These are phyloP conservation scores for Colletotrichum filicis DNA, from an alignment of 2,329 filamentous ascomycete species.

Conservation along the genomic window DNA sequence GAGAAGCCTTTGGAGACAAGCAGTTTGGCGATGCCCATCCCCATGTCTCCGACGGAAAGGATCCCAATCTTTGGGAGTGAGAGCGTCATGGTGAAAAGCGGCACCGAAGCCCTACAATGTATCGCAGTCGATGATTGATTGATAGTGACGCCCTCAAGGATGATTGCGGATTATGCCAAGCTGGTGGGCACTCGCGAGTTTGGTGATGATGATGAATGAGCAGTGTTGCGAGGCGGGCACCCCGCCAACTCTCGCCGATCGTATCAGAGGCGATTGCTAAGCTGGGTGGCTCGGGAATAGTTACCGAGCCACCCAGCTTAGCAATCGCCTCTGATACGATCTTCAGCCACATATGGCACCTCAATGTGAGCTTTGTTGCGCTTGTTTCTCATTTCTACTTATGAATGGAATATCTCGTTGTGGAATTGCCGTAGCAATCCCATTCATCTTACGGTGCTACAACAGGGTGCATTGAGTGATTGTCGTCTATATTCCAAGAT, in stretches of 20 bases:
- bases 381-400: no score
- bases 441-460: no score
- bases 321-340: background rate
- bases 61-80: slow-evolving; percentile 53
- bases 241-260: background rate
- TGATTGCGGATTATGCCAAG: background rate
- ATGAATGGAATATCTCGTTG: background rate
- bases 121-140: no score
- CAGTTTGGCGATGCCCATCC: slow-evolving; percentile 60
- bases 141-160: background rate
- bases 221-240: background rate
- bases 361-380: background rate
- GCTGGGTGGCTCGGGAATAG: background rate
- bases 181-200: background rate
- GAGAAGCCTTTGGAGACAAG: slow-evolving; percentile 58
- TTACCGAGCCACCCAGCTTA: background rate
- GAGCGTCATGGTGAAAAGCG: slow-evolving; percentile 3
- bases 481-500: no score
- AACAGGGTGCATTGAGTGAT: no score
- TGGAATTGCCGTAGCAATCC: background rate
- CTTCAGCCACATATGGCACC: background rate
- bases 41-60: slow-evolving; percentile 66
- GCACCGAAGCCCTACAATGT: background rate
- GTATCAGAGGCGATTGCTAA: no score
- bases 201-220: background rate